Base-by-base conservation (phyloP, 78 protist genomes). In the Monosiga brevicollis region DNA sequence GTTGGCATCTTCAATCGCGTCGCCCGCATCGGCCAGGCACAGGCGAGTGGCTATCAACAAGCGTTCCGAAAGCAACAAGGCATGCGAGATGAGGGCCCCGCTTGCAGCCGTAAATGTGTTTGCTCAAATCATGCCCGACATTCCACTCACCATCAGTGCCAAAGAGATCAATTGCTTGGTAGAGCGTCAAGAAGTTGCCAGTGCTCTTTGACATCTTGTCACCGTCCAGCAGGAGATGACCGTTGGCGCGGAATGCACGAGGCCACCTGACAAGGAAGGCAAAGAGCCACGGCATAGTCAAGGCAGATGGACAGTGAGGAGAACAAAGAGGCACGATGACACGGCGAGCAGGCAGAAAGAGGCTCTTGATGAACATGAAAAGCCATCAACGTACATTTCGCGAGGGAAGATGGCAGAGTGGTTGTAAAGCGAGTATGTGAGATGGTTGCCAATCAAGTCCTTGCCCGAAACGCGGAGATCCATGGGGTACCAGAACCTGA, bases 1-100 rank as follows among this genome's bases (percentile, higher is more conserved):
- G 93, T 99, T 99, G 78, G 99, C 99, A 86, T 99, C 99, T 24
- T 97, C 99, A 81, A 91, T 38, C 11, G 91, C 76, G 86, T 99
- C 99, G 73, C 99, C 99, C 24, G 99, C 93, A 41, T 95, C 98
- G 22, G 99, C 99, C 24, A 97, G 91, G 25, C 96, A 97, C 34
- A 99, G 49, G 55, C 99, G 95, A 76, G 93, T 93, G 42, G 94
- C 62, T 49, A 15, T 15, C 62, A 98, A 82, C 96, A 98, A 49
- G 62, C 6, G 15, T 15, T 15, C 15, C 62, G 15, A 6, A 20
- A 49, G 15, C 62, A 20, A 6, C 62, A 15, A 20, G 29, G 15
- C 62, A 20, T 15, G 62, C 62, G 29, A 6, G 15, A 15, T 49
- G 62, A 49, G 29, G 6, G 29, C 29, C 35, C 96, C 94, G 22